Percentiles rank a stretch among this genome's conserved stretches.
These are phyloP conservation scores for Furcasterigmium furcatum DNA, from an alignment of 2,329 filamentous ascomycete species.

Conservation along the genomic window DNA sequence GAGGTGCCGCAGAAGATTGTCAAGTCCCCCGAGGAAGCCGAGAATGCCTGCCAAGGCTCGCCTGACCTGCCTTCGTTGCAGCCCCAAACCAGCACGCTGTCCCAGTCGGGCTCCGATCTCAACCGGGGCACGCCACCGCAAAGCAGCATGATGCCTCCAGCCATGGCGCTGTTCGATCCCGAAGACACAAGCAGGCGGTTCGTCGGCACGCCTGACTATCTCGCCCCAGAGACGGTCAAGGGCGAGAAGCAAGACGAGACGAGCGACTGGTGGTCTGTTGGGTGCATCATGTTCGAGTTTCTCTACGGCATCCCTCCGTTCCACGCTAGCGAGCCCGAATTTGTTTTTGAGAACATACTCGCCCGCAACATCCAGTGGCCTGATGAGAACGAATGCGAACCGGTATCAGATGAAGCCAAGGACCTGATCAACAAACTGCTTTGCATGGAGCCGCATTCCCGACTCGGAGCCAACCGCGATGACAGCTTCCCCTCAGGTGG, in stretches of 20 bases:
- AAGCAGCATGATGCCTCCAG: constrained; percentile 77
- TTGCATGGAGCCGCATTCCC: constrained; percentile 75
- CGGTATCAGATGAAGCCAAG: constrained; percentile 80
- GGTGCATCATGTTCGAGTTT: constrained; percentile 96
- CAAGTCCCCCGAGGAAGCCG: constrained; percentile 55
- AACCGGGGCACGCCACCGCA: constrained; percentile 60
- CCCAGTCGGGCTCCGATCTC: constrained; percentile 36
- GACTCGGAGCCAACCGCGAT: constrained; percentile 80
- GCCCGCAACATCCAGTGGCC: constrained; percentile 91
- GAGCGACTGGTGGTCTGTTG: constrained; percentile 99
- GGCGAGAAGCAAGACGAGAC: constrained; percentile 95
- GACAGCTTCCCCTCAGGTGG: constrained; percentile 83
- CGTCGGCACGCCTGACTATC: constrained; percentile 94
- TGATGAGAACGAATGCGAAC: constrained; percentile 70
- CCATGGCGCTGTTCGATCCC: constrained; percentile 93
- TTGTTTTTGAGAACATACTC: constrained; percentile 96
- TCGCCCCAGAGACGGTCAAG: constrained; percentile 94
- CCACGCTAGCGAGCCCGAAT: constrained; percentile 82
- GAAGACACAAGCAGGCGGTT: constrained; percentile 91
- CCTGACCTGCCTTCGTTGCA: constrained; percentile 73
- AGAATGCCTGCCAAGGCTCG: constrained; percentile 69
- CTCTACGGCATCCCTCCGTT: constrained; percentile 92
- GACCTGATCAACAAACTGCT: constrained; percentile 93
- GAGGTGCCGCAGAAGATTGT: constrained; percentile 19
- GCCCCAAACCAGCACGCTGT: constrained; percentile 23